phyloP scores from a whole-genome alignment of 208 protist species.

The Trypanosoma lewisi region DNA sequence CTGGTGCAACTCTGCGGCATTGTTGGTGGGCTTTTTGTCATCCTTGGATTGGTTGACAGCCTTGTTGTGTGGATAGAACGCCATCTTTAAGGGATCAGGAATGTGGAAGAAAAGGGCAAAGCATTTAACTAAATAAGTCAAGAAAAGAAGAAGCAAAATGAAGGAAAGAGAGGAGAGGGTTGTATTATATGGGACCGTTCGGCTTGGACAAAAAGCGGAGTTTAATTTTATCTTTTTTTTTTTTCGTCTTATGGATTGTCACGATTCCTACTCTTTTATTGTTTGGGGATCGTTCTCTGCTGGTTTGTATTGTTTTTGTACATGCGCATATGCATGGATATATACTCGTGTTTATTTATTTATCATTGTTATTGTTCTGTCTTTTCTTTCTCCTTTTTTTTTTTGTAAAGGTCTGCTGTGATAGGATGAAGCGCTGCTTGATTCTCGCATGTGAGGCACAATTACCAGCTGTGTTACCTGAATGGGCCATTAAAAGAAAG shows the following conservation, averaged over 20 bases:
- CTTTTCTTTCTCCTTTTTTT: conserved; percentile 16
- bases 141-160: background rate
- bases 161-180: no score
- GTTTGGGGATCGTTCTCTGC: background rate
- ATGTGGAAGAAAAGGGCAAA: background rate
- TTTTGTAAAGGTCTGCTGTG: background rate
- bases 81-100: background rate
- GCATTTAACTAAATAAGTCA: background rate
- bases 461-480: conserved; percentile 50
- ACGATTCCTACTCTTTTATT: conserved; percentile 8
- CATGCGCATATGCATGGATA: conserved; percentile 1
- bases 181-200: no score
- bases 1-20: conserved; percentile 83
- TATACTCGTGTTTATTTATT: conserved; percentile 17
- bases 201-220: no score
- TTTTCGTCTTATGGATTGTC: conserved; percentile 8
- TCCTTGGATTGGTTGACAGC: conserved; percentile 71
- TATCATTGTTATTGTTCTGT: conserved; percentile 4
- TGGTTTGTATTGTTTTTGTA: conserved; percentile 11
- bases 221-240: conserved; percentile 8
- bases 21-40: conserved; percentile 84
- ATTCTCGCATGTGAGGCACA: conserved; percentile 23
- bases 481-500: conserved; percentile 54
- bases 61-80: conserved; percentile 30
- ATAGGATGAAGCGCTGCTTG: conserved; percentile 23